phyloP scores from a whole-genome alignment of 2,329 filamentous ascomycete genomes.

The Xylariaceae sp. region DNA sequence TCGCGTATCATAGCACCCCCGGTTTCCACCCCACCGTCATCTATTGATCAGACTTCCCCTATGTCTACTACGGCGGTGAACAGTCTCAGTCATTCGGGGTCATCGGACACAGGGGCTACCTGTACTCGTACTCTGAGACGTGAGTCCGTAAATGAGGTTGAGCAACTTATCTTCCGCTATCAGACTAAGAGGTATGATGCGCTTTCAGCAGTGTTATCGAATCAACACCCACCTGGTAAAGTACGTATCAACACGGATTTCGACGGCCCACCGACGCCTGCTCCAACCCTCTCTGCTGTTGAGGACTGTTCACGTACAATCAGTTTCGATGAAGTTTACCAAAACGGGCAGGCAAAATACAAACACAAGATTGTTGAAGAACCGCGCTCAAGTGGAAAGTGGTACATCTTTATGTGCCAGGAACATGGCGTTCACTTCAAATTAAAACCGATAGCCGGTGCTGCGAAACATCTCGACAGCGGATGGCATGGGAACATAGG shows the following conservation, averaged over 20 bases:
- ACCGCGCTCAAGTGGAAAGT: slow-evolving; percentile 33
- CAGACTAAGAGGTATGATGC: slow-evolving; percentile 19
- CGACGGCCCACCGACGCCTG: slow-evolving; percentile 11
- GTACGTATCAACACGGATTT: slow-evolving; percentile 1
- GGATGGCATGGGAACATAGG: slow-evolving; percentile 27
- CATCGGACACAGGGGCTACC: too few relatives aligned
- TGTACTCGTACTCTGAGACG: slow-evolving; percentile 14
- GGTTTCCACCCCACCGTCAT: too few relatives aligned
- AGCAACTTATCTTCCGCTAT: slow-evolving; percentile 17
- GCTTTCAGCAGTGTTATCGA: too few relatives aligned
- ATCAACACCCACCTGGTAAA: slow-evolving; percentile 2
- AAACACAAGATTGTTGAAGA: slow-evolving; percentile 23
- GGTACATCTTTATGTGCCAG: slow-evolving; percentile 39
- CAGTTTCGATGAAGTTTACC: slow-evolving; percentile 35
- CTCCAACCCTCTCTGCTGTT: slow-evolving; percentile 4
- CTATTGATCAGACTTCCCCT: too few relatives aligned
- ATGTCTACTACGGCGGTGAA: too few relatives aligned
- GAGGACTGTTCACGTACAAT: slow-evolving; percentile 14
- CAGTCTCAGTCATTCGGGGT: too few relatives aligned
- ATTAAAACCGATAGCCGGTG: slow-evolving; percentile 32
- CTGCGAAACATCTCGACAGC: slow-evolving; percentile 37
- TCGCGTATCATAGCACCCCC: too few relatives aligned
- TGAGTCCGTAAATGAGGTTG: slow-evolving; percentile 13
- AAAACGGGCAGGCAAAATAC: slow-evolving; percentile 30
- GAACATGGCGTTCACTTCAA: slow-evolving; percentile 37